phyloP scores from a whole-genome alignment of 1,284 basidiomycete genomes.

The Cryptococcus sp. region DNA sequence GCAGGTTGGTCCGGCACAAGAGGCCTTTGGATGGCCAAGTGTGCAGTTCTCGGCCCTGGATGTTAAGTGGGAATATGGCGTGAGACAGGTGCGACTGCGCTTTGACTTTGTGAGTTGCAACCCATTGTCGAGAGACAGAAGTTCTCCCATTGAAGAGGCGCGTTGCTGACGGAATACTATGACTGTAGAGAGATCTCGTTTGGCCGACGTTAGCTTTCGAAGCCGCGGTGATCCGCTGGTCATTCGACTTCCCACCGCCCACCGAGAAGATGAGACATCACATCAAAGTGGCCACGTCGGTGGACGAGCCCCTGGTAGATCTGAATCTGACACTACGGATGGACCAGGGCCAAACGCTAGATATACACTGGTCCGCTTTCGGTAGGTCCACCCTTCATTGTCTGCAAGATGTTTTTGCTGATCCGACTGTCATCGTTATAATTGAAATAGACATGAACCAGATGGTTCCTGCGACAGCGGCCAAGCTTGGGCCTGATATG shows the following conservation, averaged over 20 bases:
- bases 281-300: constrained; percentile 65
- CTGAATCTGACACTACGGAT: constrained; percentile 38
- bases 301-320: constrained; percentile 38
- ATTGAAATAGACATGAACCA: constrained; percentile 44
- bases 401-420: not conserved
- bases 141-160: not conserved
- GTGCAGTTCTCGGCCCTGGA: constrained; percentile 25
- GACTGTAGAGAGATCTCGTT: constrained; percentile 36
- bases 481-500: constrained; percentile 39
- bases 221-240: constrained; percentile 87
- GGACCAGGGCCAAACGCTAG: constrained; percentile 28
- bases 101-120: constrained; percentile 71
- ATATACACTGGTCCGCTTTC: constrained; percentile 47
- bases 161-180: not conserved
- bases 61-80: constrained; percentile 57
- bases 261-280: constrained; percentile 76
- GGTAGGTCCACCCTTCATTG: constrained; percentile 30
- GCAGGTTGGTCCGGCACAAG: constrained; percentile 54
- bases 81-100: constrained; percentile 68
- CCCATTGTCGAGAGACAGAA: not conserved
- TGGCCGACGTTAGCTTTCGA: constrained; percentile 80
- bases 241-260: constrained; percentile 72
- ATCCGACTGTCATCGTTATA: not conserved
- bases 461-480: constrained; percentile 49
- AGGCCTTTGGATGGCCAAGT: constrained; percentile 50